Evolutionary conservation across 352 stramenopile species (phyloP).

Genomic region (Thalassiosira livingstoniorum): DNA sequence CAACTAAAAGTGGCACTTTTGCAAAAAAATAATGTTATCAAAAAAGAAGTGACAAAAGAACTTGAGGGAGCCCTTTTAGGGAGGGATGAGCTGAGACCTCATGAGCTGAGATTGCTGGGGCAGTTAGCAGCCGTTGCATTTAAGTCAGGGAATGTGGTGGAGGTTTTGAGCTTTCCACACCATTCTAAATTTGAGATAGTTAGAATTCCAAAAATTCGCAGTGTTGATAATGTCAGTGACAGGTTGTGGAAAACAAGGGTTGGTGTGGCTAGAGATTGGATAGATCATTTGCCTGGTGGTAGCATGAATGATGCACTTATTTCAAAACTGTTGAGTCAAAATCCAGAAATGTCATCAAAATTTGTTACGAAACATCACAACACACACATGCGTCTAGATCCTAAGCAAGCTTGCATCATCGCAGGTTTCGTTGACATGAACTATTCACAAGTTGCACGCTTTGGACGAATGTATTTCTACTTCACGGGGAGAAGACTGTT

Average conservation of each 20-base stretch:
- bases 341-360: too few species aligned
- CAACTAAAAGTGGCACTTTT: too few species aligned
- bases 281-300: not conserved
- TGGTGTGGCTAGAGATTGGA: not conserved
- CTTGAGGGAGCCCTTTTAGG: too few species aligned
- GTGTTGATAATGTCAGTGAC: not conserved
- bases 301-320: not conserved
- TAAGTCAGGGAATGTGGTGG: not conserved
- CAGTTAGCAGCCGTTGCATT: not conserved
- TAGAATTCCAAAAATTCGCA: not conserved
- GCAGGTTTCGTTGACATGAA: too few species aligned
- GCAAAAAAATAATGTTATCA: too few species aligned
- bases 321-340: too few species aligned
- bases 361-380: not conserved
- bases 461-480: not conserved
- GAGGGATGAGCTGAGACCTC: too few species aligned
- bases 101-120: not conserved
- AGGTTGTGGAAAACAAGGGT: not conserved
- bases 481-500: not conserved
- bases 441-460: not conserved
- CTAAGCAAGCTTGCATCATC: too few species aligned
- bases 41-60: too few species aligned
- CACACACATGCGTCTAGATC: too few species aligned
- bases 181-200: not conserved
- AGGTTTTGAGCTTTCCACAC: not conserved